These are phyloP conservation scores for Thamnidium elegans DNA, from an alignment of 192 early-diverging fungal species.

Conservation along the genomic window DNA sequence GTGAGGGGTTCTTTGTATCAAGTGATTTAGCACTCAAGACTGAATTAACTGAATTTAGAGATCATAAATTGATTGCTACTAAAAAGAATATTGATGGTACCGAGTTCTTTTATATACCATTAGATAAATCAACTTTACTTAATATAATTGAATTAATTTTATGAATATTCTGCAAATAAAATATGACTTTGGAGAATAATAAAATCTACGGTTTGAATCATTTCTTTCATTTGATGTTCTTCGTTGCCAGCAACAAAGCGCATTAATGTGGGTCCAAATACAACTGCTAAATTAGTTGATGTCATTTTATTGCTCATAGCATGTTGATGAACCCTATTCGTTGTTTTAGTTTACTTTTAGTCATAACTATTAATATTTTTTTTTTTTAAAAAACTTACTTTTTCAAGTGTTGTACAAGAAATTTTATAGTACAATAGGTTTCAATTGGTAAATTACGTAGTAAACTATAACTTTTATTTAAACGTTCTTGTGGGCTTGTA, in stretches of 20 bases:
- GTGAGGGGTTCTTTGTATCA: slow-evolving; percentile 80
- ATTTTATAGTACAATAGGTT: slow-evolving; percentile 59
- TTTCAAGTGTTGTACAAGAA: slow-evolving; percentile 63
- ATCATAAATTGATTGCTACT: slow-evolving; percentile 85
- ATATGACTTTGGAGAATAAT: slow-evolving; percentile 55
- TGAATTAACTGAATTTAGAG: slow-evolving; percentile 90
- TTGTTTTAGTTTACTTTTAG: not conserved
- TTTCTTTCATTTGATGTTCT: slow-evolving; percentile 67
- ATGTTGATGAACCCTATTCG: slow-evolving; percentile 10
- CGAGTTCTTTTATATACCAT: slow-evolving; percentile 72
- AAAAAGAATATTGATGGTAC: slow-evolving; percentile 55
- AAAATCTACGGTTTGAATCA: slow-evolving; percentile 66
- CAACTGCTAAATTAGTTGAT: slow-evolving; percentile 84
- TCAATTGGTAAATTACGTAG: slow-evolving; percentile 52
- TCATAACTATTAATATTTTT: not conserved
- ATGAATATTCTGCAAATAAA: slow-evolving; percentile 21
- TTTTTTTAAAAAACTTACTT: slow-evolving; percentile 29
- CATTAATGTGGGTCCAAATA: slow-evolving; percentile 89
- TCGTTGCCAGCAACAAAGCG: slow-evolving; percentile 55
- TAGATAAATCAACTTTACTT: slow-evolving; percentile 60
- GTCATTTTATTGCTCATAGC: slow-evolving; percentile 78
- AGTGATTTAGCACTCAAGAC: slow-evolving; percentile 83
- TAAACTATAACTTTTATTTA: slow-evolving; percentile 4
- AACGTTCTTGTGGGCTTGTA: slow-evolving; percentile 4
- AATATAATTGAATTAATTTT: slow-evolving; percentile 67